Percentiles rank a stretch among this genome's conserved stretches.
phyloP scores from a whole-genome alignment of 495 filamentous ascomycete genomes.

The Cercophora samala region DNA sequence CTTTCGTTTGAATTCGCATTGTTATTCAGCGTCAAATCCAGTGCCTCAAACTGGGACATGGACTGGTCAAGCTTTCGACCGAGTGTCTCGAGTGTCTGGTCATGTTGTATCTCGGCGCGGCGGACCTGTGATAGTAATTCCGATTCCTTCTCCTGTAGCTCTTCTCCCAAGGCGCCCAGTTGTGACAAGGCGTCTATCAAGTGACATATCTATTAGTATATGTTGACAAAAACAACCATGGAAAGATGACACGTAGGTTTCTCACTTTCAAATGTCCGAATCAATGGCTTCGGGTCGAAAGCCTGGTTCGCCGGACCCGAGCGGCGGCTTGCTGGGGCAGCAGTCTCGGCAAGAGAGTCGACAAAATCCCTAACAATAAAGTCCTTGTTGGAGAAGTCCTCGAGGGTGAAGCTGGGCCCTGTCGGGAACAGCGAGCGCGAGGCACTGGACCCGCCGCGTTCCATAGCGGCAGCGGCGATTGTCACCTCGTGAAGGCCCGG shows the following conservation, averaged over 20 bases:
- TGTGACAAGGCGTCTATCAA: slow-evolving; percentile 63
- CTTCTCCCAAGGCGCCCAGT: slow-evolving; percentile 75
- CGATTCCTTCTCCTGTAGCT: slow-evolving; percentile 80
- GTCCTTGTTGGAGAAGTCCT: slow-evolving; percentile 85
- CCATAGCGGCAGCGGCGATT: slow-evolving; percentile 39
- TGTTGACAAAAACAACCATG: slow-evolving; percentile 14
- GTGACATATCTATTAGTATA: background rate
- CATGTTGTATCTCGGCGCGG: slow-evolving; percentile 87
- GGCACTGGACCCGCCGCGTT: slow-evolving; percentile 44
- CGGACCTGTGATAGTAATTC: slow-evolving; percentile 86
- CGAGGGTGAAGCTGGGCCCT: slow-evolving; percentile 77
- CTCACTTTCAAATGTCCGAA: slow-evolving; percentile 86
- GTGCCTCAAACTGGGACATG: slow-evolving; percentile 81
- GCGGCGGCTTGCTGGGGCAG: slow-evolving; percentile 69
- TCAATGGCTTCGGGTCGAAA: slow-evolving; percentile 97
- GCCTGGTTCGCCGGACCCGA: slow-evolving; percentile 66
- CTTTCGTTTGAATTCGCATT: slow-evolving; percentile 36
- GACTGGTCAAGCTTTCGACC: slow-evolving; percentile 86
- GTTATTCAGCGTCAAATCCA: slow-evolving; percentile 74
- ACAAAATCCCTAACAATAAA: slow-evolving; percentile 98
- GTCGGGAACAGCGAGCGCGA: slow-evolving; percentile 68
- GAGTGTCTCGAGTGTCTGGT: slow-evolving; percentile 78
- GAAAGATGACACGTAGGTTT: background rate
- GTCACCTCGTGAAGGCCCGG: slow-evolving; percentile 22
- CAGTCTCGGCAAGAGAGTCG: slow-evolving; percentile 83